Evolutionary conservation across 2,329 filamentous ascomycete species (phyloP), one percentile per base, ranked within the genome.

Genomic region (Neofusicoccum cordaticola): DNA sequence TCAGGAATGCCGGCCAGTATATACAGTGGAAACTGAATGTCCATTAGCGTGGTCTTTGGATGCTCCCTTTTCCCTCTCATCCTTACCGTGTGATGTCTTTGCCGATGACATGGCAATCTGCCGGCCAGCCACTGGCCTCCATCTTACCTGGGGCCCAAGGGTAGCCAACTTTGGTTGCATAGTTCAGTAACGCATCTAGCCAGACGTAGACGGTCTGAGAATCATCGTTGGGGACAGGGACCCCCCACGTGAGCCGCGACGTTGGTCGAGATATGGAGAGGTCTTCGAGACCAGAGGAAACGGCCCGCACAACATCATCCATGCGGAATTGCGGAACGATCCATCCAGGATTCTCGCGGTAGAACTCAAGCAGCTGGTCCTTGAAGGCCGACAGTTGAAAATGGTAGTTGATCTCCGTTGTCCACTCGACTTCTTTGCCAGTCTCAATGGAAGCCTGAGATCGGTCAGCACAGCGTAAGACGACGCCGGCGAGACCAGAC

Each of bases 181-280:
- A 99, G 77, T 97, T 99, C 71, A 98, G 85, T 35, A 99, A 85
- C 1, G 95, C 95, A 78, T 99, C 96, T 0, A 99, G 85, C 95
- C 95, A 99, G 37, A 99, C 96, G 73, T 99, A 99, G 65, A 99
- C 94, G 2, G 93, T 98, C 77, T 98, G 95, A 17, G 82, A 86
- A 0, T 85, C 81, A 71, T 99, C 95, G 62, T 88, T 89, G 0
- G 95, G 95, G 31, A 97, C 95, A 6, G 84, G 88, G 64, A 99
- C 90, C 3, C 95, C 95, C 95, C 95, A 99, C 27, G 82, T 85
- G 45, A 98, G 78, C 53, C 95, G 86, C 63, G 89, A 86, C 3
- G 85, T 82, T 0, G 95, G 95, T 34, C 96, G 85, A 2, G 94
- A 98, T 58, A 97, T 86, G 3, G 93, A 97, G 13, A 99, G 83